phyloP scores from a whole-genome alignment of 176 grass and related monocot genomes.

The Aegilops umbellulata region DNA sequence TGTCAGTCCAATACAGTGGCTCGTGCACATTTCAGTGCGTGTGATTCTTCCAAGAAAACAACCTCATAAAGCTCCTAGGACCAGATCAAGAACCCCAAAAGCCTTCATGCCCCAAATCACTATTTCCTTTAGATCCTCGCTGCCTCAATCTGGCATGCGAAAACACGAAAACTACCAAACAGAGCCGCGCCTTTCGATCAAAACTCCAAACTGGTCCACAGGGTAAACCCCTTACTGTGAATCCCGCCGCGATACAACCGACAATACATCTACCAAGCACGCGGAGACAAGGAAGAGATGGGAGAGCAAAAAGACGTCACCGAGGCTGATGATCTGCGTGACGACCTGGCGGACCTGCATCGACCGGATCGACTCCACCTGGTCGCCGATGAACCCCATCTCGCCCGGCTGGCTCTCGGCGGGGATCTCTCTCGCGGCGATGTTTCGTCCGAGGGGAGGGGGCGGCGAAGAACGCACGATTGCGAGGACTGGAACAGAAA shows the following conservation, averaged over 20 bases:
- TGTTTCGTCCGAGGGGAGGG: not conserved
- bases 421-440: not conserved
- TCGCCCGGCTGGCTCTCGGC: constrained; percentile 11
- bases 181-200: not conserved
- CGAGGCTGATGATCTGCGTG: constrained; percentile 68
- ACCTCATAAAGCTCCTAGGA: not conserved
- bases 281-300: not conserved
- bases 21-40: not conserved
- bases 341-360: constrained; percentile 68
- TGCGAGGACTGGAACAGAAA: not conserved
- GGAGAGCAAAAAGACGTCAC: constrained; percentile 23
- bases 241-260: not conserved
- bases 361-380: constrained; percentile 64
- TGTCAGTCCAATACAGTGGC: not conserved
- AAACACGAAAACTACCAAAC: not conserved
- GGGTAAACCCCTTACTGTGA: not conserved
- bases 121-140: not conserved
- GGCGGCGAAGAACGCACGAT: not conserved
- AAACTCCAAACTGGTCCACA: not conserved
- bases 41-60: not conserved
- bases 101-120: too few species aligned
- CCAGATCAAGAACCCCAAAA: not conserved
- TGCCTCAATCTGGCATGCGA: not conserved
- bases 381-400: constrained; percentile 60
- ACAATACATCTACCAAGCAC: not conserved